These are phyloP conservation scores for Elongisporangium undulatum DNA, from an alignment of 352 stramenopile genomes.

Conservation along the genomic window DNA sequence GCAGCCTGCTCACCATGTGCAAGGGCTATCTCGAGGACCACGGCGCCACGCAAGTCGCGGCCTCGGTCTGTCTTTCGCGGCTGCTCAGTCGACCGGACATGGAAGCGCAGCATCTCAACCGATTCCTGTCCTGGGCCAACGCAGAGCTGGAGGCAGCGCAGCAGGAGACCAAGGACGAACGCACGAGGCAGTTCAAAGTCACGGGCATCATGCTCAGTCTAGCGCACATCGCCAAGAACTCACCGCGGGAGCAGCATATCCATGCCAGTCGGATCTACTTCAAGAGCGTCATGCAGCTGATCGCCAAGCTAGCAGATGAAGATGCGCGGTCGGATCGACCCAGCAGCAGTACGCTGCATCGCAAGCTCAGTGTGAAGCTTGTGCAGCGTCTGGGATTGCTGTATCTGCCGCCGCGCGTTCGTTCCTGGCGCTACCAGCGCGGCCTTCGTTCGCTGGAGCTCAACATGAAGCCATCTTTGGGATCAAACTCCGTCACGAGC, in stretches of 20 bases:
- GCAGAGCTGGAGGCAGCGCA: conserved; percentile 36
- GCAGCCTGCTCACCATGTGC: conserved; percentile 76
- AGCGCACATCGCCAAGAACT: conserved; percentile 76
- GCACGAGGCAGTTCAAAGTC: conserved; percentile 69
- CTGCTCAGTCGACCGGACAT: conserved; percentile 96
- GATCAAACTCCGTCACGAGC: background rate
- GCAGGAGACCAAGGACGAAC: conserved; percentile 24
- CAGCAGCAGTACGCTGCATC: conserved; percentile 80
- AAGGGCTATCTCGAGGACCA: conserved; percentile 85
- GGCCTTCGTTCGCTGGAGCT: conserved; percentile 91
- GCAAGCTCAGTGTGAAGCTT: conserved; percentile 97
- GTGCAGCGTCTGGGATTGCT: conserved; percentile 93
- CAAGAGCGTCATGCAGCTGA: conserved; percentile 60
- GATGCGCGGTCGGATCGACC: conserved; percentile 28
- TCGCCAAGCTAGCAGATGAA: conserved; percentile 52
- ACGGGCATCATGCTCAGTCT: conserved; percentile 81
- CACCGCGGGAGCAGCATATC: conserved; percentile 67
- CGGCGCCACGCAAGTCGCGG: conserved; percentile 88
- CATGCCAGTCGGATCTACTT: conserved; percentile 73
- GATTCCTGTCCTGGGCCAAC: conserved; percentile 90
- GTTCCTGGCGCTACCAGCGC: conserved; percentile 95
- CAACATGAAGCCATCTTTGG: conserved; percentile 66
- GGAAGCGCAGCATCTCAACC: conserved; percentile 84
- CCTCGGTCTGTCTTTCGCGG: conserved; percentile 91
- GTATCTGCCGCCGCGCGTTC: conserved; percentile 93